phyloP scores from a whole-genome alignment of 306 rosid genomes.

The Ammopiptanthus mongolicus region DNA sequence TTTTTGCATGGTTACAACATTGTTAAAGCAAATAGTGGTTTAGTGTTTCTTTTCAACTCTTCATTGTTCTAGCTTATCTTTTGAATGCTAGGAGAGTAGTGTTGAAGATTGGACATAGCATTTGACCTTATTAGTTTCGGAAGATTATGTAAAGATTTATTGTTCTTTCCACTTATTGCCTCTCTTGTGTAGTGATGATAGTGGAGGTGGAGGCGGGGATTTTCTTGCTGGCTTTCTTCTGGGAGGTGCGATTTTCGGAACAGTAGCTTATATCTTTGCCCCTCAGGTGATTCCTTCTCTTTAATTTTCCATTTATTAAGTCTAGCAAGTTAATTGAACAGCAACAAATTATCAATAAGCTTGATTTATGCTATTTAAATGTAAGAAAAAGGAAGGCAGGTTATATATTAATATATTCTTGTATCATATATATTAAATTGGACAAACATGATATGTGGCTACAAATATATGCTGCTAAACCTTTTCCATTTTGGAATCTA shows the following conservation, averaged over 20 bases:
- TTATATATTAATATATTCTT: not conserved
- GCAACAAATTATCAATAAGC: not conserved
- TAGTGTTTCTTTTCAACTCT: not conserved
- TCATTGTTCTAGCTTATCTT: not conserved
- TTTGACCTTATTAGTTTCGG: not conserved
- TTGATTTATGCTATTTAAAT: not conserved
- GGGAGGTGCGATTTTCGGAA: constrained; percentile 72
- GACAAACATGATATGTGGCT: not conserved
- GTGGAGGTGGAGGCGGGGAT: constrained; percentile 58
- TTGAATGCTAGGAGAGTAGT: not conserved
- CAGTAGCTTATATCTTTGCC: constrained; percentile 64
- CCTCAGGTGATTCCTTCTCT: constrained; percentile 57
- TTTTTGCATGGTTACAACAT: not conserved
- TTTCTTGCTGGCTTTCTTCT: constrained; percentile 65
- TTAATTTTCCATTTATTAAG: not conserved
- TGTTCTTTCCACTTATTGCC: not conserved
- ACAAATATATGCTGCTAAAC: not conserved
- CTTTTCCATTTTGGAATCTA: not conserved
- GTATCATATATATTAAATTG: not conserved
- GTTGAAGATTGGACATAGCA: not conserved
- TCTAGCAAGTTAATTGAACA: not conserved
- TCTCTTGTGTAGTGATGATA: constrained; percentile 35
- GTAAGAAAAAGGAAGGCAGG: not conserved
- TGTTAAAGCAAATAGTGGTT: not conserved
- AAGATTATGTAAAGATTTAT: not conserved